Evolutionary conservation across 2,329 filamentous ascomycete genomes (phyloP), one percentile per base, ranked within the genome.

Genomic region (Aspergillus sp.): DNA sequence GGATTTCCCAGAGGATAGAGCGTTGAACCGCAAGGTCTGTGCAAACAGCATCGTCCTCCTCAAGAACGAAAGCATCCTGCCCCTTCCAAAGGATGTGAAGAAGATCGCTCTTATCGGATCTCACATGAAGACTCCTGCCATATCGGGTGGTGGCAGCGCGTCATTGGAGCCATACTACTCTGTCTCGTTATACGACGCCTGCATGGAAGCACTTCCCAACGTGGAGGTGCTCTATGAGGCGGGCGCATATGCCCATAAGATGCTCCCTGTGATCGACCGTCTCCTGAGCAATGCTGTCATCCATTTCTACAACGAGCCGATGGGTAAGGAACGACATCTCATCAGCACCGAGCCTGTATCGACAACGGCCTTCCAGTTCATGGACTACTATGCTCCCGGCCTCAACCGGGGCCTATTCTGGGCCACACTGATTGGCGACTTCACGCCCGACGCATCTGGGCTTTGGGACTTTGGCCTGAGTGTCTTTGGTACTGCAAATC

Each of bases 381-480:
- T 60, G 58, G 59, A 63, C 51, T 60, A 58, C 45, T 68, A 73
- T 11, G 57, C 78, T 1, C 57, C 54, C 0, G 51, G 49, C 1
- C 52, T 61, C 24, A 55, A 61, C 46, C 35, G 52, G 22, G 47
- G 11, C 0, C 51, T 60, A 2, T 84, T 79, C 76, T 84, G 80
- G 53, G 79, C 78, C 33, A 77, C 81, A 47, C 69, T 84, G 41
- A 79, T 83, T 56, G 81, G 80, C 22, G 76, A 73, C 4, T 73
- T 84, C 41, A 76, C 77, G 2, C 77, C 82, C 2, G 78, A 83
- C 1, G 76, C 80, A 55, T 79, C 82, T 50, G 76, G 76, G 43
- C 72, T 74, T 1, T 86, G 80, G 67, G 82, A 86, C 62, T 78
- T 87, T 51, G 79, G 82, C n/a, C 67, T 85, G 30, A 79, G 82